Evolutionary conservation across 2,329 filamentous ascomycete genomes (phyloP).

Genomic region (Chrysoporthe deuterocubensis): DNA sequence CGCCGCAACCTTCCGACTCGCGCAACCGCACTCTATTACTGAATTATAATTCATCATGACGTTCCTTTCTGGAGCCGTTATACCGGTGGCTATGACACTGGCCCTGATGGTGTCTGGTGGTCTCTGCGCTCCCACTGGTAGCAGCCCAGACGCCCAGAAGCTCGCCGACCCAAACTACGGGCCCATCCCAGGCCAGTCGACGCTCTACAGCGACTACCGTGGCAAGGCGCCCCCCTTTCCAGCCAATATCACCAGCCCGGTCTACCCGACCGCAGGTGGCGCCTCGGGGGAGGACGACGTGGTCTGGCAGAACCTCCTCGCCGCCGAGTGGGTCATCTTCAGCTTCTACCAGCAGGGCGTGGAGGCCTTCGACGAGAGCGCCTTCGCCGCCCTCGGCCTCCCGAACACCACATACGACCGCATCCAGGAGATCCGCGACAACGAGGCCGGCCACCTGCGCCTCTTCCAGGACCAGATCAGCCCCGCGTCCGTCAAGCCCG

Average conservation of each 20-base stretch:
- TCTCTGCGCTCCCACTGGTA: background rate
- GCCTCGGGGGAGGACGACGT: constrained; percentile 43
- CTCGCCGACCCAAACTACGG: constrained; percentile 2
- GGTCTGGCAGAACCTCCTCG: constrained; percentile 49
- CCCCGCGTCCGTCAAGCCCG: constrained; percentile 45
- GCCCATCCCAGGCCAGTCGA: constrained; percentile 12
- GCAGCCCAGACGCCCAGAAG: constrained; percentile 7
- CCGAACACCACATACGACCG: constrained; percentile 41
- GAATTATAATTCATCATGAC: background rate
- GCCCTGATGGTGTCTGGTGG: background rate
- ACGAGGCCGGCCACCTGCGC: constrained; percentile 40
- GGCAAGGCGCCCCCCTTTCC: constrained; percentile 42
- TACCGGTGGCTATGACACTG: background rate
- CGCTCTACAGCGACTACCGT: constrained; percentile 40
- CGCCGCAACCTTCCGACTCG: background rate
- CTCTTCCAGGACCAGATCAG: constrained; percentile 44
- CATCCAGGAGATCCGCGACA: constrained; percentile 45
- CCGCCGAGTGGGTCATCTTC: constrained; percentile 50
- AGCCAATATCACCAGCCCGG: constrained; percentile 40
- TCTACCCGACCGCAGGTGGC: constrained; percentile 33
- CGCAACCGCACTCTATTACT: background rate
- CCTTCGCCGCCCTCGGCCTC: constrained; percentile 35
- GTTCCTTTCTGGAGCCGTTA: background rate
- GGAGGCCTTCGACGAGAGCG: constrained; percentile 42
- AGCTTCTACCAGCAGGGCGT: constrained; percentile 47